phyloP scores from a whole-genome alignment of 768 basidiomycete genomes.

The Collybia sordida region DNA sequence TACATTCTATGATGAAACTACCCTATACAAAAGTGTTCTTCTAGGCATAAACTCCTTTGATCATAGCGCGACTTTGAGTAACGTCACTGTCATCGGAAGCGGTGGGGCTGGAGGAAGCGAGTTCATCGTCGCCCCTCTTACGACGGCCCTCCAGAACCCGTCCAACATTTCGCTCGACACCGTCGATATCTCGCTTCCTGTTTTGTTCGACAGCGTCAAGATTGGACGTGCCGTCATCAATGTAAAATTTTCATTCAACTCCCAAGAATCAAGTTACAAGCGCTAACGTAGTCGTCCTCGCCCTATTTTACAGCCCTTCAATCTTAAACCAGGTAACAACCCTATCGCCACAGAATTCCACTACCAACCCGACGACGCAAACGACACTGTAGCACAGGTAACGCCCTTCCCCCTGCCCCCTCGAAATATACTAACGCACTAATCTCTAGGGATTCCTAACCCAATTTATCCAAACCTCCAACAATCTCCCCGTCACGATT shows the following conservation, averaged over 20 bases:
- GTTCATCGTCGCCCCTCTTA: conserved; percentile 59
- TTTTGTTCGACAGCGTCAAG: conserved; percentile 51
- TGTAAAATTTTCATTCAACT: conserved; percentile 35
- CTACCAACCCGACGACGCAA: conserved; percentile 62
- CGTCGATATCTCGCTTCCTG: conserved; percentile 55
- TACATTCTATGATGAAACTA: not conserved
- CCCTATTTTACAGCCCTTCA: conserved; percentile 43
- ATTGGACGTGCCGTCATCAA: conserved; percentile 61
- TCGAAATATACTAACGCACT: not conserved
- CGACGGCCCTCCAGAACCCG: conserved; percentile 59
- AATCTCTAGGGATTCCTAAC: conserved; percentile 50
- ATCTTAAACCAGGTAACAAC: conserved; percentile 60
- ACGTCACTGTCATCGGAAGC: conserved; percentile 63
- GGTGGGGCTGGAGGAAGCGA: conserved; percentile 61
- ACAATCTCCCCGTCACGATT: conserved; percentile 50
- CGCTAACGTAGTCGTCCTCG: not conserved
- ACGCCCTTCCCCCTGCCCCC: not conserved
- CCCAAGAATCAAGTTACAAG: not conserved
- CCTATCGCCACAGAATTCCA: conserved; percentile 58
- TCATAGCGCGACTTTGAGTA: conserved; percentile 46
- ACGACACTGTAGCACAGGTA: conserved; percentile 65
- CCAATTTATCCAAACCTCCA: conserved; percentile 54
- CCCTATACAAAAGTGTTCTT: not conserved
- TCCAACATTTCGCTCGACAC: conserved; percentile 67
- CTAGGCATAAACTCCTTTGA: conserved; percentile 63